These are phyloP conservation scores for Anthoceros angustus DNA, from an alignment of 225 moss, liverwort and hornwort species.

Conservation along the genomic window DNA sequence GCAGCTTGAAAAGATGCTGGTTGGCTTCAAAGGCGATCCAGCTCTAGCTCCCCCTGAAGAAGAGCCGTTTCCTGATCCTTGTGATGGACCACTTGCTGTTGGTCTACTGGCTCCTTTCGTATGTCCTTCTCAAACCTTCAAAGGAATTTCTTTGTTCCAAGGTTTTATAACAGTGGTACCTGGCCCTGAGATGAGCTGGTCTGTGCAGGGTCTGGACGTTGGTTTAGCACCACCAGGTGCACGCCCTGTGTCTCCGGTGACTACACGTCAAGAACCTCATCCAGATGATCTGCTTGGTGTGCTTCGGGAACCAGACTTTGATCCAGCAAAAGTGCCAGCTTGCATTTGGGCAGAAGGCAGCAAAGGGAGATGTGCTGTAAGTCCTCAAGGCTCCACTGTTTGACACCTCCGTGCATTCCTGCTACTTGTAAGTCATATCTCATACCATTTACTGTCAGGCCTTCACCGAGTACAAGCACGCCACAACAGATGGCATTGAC, in stretches of 20 bases:
- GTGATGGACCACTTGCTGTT: not conserved
- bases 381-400: not conserved
- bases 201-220: not conserved
- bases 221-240: not conserved
- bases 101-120: not conserved
- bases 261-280: not conserved
- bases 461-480: not conserved
- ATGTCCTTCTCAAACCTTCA: not conserved
- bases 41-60: not conserved
- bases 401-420: not conserved
- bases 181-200: not conserved
- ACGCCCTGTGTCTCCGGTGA: not conserved
- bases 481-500: not conserved
- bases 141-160: not conserved
- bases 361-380: not conserved
- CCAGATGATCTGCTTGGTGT: not conserved
- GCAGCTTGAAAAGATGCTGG: constrained; percentile 54
- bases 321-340: not conserved
- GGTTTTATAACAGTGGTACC: not conserved
- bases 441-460: not conserved
- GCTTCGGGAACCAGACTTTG: not conserved
- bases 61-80: not conserved
- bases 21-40: constrained; percentile 41
- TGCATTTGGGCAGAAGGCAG: not conserved
- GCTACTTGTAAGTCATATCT: not conserved